phyloP scores from a whole-genome alignment of 345 rosid species.

The Streptanthus diversifolius region DNA sequence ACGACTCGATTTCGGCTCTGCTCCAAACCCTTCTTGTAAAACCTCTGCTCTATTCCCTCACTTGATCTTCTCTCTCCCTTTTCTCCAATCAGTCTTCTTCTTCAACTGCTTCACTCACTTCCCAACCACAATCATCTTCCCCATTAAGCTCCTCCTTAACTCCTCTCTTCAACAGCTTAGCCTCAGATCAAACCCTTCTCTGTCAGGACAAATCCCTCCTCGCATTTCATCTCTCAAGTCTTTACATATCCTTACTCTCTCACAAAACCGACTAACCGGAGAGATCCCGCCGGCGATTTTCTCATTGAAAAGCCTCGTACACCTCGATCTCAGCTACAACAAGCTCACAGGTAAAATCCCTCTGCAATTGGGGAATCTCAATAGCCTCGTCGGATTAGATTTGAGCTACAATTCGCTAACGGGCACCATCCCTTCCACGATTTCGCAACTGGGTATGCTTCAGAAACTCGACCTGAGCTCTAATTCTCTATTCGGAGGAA shows the following conservation, averaged over 20 bases:
- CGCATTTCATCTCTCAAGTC: constrained; percentile 60
- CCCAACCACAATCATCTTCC: constrained; percentile 48
- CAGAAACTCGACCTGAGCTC: constrained; percentile 91
- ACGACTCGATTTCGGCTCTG: constrained; percentile 71
- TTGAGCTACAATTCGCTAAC: constrained; percentile 65
- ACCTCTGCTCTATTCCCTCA: constrained; percentile 56
- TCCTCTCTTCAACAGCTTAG: constrained; percentile 78
- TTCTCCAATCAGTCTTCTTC: constrained; percentile 67
- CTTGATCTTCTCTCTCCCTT: constrained; percentile 61
- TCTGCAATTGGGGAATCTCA: constrained; percentile 54
- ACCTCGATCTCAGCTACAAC: constrained; percentile 81
- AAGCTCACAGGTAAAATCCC: constrained; percentile 59
- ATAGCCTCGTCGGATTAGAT: constrained; percentile 64
- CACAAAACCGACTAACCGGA: constrained; percentile 70
- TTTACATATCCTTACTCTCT: constrained; percentile 64
- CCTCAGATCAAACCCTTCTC: constrained; percentile 77
- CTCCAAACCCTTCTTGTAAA: constrained; percentile 70
- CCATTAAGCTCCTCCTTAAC: constrained; percentile 37
- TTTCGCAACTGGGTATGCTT: constrained; percentile 62
- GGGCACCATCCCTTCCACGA: constrained; percentile 57
- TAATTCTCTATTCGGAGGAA: constrained; percentile 49
- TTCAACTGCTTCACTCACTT: constrained; percentile 67
- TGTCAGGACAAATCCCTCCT: constrained; percentile 66
- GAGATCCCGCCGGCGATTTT: constrained; percentile 48
- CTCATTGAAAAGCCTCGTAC: constrained; percentile 46